phyloP scores from a whole-genome alignment of 345 rosid species.

The Turritis glabra region DNA sequence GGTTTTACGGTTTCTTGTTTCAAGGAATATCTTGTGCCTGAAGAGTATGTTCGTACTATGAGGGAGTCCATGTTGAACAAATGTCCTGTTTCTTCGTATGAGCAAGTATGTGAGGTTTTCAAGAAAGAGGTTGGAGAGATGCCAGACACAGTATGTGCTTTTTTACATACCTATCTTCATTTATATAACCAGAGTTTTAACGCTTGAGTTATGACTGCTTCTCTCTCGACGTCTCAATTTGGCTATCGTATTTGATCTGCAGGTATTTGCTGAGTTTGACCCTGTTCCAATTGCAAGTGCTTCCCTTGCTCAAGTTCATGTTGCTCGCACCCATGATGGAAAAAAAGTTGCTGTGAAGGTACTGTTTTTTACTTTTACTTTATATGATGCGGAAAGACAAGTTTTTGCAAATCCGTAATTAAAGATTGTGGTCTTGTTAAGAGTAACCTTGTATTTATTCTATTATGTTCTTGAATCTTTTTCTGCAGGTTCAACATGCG shows the following conservation, averaged over 20 bases:
- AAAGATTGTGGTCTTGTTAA: conserved; percentile 8
- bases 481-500: conserved; percentile 85
- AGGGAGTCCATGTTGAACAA: conserved; percentile 90
- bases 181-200: not conserved
- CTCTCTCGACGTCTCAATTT: not conserved
- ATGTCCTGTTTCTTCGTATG: conserved; percentile 91
- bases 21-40: conserved; percentile 87
- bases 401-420: not conserved
- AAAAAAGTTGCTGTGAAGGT: conserved; percentile 96
- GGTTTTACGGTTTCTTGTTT: conserved; percentile 11
- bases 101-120: conserved; percentile 90
- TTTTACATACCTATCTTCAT: not conserved
- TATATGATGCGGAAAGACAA: conserved; percentile 2
- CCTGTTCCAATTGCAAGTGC: conserved; percentile 96
- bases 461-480: conserved; percentile 9
- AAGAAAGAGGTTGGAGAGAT: conserved; percentile 83
- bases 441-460: not conserved
- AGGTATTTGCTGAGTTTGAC: conserved; percentile 82
- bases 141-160: conserved; percentile 67
- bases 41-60: conserved; percentile 81
- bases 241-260: conserved; percentile 18
- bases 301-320: conserved; percentile 99
- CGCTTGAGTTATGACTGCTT: not conserved
- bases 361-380: conserved; percentile 19
- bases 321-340: conserved; percentile 72